These are phyloP conservation scores for Alternaria hordeiaustralica DNA, from an alignment of 2,329 filamentous ascomycete species.

Conservation along the genomic window DNA sequence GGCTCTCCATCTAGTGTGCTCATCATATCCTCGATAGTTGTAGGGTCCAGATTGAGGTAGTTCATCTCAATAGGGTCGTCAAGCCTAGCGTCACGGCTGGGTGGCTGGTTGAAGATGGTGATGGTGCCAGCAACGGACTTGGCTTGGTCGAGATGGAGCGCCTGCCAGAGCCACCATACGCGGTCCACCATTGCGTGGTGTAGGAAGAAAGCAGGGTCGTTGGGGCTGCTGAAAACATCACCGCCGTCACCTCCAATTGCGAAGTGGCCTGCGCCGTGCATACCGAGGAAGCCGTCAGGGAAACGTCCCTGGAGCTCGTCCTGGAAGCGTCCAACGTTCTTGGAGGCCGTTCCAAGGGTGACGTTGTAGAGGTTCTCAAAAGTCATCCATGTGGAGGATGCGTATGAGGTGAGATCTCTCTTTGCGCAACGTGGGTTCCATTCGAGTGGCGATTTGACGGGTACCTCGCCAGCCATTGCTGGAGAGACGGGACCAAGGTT, in stretches of 20 bases:
- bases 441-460: constrained; percentile 17
- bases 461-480: constrained; percentile 14
- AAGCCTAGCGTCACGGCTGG: constrained; percentile 53
- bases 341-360: constrained; percentile 58
- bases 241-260: constrained; percentile 38
- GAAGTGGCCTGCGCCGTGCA: constrained; percentile 52
- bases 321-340: constrained; percentile 48
- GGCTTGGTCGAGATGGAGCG: constrained; percentile 20
- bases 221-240: constrained; percentile 54
- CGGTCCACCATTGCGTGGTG: constrained; percentile 57
- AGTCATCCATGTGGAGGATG: constrained; percentile 15
- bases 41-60: constrained; percentile 33
- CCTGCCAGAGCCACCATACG: constrained; percentile 58
- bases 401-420: constrained; percentile 43
- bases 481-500: constrained; percentile 33
- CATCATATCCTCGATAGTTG: constrained; percentile 45
- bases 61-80: constrained; percentile 52
- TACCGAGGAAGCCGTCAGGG: constrained; percentile 32
- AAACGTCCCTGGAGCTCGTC: constrained; percentile 31
- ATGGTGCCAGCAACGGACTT: constrained; percentile 40
- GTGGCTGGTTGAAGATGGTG: constrained; percentile 51
- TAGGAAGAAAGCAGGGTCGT: constrained; percentile 55
- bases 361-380: constrained; percentile 50
- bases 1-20: constrained; percentile 51
- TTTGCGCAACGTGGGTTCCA: constrained; percentile 44